These are phyloP conservation scores for Sugiyamaella chiloensis DNA, from an alignment of 805 yeast genomes.

Conservation along the genomic window DNA sequence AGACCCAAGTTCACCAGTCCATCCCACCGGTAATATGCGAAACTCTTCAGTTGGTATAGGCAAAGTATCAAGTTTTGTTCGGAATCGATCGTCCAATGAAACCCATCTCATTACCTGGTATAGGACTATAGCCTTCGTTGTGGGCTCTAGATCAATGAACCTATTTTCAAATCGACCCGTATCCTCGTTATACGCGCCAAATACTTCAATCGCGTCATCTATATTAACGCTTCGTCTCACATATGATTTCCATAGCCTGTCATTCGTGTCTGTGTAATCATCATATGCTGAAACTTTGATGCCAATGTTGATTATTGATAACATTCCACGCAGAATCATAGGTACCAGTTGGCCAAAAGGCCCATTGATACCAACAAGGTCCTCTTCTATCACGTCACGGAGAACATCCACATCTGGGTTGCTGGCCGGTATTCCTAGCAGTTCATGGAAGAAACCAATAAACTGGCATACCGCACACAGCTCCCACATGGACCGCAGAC, in stretches of 20 bases:
- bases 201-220: constrained; percentile 11
- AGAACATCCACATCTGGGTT: constrained; percentile 25
- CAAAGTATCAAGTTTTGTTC: constrained; percentile 18
- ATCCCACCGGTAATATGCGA: constrained; percentile 34
- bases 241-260: constrained; percentile 16
- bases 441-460: constrained; percentile 26
- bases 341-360: constrained; percentile 18
- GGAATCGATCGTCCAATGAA: constrained; percentile 21
- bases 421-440: constrained; percentile 23
- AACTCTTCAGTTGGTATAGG: constrained; percentile 17
- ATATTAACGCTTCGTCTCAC: constrained; percentile 11
- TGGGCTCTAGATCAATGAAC: constrained; percentile 15
- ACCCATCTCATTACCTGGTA: constrained; percentile 23
- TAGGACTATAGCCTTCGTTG: constrained; percentile 20
- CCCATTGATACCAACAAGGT: constrained; percentile 28
- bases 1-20: constrained; percentile 25
- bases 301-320: constrained; percentile 1
- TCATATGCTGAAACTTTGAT: constrained; percentile 2
- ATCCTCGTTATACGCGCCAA: constrained; percentile 14
- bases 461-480: constrained; percentile 31
- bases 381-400: constrained; percentile 33
- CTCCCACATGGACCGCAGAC: constrained; percentile 32
- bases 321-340: constrained; percentile 2
- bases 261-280: constrained; percentile 12
- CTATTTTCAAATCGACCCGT: constrained; percentile 7